Conservation (phyloP, 2,329 filamentous ascomycete genomes). For the Pseudopithomyces maydicus region DNA sequence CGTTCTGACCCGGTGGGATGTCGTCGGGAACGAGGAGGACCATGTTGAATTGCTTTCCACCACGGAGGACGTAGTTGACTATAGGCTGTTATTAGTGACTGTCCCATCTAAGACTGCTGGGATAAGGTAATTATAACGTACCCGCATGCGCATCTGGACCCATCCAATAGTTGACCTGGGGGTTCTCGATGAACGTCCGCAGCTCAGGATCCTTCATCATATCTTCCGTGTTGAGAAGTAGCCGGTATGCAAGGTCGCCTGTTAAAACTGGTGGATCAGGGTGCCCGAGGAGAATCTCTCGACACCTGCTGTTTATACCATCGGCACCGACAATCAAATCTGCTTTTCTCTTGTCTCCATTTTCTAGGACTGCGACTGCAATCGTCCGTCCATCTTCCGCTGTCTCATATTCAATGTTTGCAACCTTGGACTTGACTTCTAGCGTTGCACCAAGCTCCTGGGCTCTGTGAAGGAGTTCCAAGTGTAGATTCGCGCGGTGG, state of each 20-base stretch:
- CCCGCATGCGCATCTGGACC: slow-evolving; percentile 57
- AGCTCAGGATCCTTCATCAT: slow-evolving; percentile 56
- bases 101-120: background rate
- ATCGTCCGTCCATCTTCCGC: slow-evolving; percentile 27
- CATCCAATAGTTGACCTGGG: slow-evolving; percentile 60
- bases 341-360: slow-evolving; percentile 44
- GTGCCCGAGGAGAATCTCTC: slow-evolving; percentile 52
- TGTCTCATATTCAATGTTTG: slow-evolving; percentile 45
- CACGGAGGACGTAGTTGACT: slow-evolving; percentile 59
- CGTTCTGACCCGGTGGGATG: slow-evolving; percentile 52
- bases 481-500: slow-evolving; percentile 59
- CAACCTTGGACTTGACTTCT: slow-evolving; percentile 52
- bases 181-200: slow-evolving; percentile 51
- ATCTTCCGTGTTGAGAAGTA: slow-evolving; percentile 52
- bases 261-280: slow-evolving; percentile 56
- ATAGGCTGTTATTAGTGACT: slow-evolving; percentile 10
- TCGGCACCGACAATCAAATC: slow-evolving; percentile 57
- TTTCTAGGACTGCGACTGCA: slow-evolving; percentile 48
- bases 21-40: slow-evolving; percentile 58
- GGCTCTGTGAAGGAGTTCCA: slow-evolving; percentile 53
- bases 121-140: slow-evolving; percentile 13
- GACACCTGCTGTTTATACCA: slow-evolving; percentile 53
- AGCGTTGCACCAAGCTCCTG: slow-evolving; percentile 55
- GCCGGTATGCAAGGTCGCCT: slow-evolving; percentile 57
- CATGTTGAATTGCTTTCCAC: slow-evolving; percentile 57